Evolutionary conservation across 306 rosid genomes (phyloP).

Genomic region (Acacia crassicarpa): DNA sequence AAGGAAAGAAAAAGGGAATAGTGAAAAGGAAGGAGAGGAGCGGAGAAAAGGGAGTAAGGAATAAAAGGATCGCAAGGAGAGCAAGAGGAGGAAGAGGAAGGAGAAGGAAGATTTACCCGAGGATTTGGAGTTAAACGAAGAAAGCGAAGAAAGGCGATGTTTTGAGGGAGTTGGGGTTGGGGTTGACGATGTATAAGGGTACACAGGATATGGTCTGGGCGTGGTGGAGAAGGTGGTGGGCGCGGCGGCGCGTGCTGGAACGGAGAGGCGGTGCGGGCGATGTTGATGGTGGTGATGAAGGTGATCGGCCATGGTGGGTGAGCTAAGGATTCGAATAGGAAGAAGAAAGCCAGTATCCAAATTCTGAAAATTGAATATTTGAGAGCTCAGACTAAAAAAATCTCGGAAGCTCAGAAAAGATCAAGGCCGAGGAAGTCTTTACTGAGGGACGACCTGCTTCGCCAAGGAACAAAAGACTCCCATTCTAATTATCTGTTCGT

Average conservation of each 20-base stretch:
- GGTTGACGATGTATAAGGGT: slow-evolving; percentile 50
- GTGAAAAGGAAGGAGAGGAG: slow-evolving; percentile 75
- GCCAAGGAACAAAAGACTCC: background rate
- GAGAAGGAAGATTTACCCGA: slow-evolving; percentile 54
- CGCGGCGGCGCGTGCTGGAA: slow-evolving; percentile 56
- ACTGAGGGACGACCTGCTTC: background rate
- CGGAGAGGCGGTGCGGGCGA: slow-evolving; percentile 76
- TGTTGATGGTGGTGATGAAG: slow-evolving; percentile 55
- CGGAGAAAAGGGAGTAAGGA: slow-evolving; percentile 79
- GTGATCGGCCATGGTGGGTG: slow-evolving; percentile 60
- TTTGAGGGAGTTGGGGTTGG: slow-evolving; percentile 77
- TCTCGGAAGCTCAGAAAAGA: background rate
- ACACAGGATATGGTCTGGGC: slow-evolving; percentile 42
- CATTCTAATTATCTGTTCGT: background rate
- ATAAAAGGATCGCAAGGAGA: slow-evolving; percentile 73
- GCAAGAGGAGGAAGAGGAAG: slow-evolving; percentile 63
- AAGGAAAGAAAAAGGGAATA: slow-evolving; percentile 74
- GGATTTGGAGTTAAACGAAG: slow-evolving; percentile 49
- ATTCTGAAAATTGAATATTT: background rate
- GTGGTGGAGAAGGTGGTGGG: slow-evolving; percentile 34
- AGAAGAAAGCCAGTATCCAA: background rate
- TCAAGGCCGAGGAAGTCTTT: background rate
- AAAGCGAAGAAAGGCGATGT: slow-evolving; percentile 47
- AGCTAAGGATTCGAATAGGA: background rate
- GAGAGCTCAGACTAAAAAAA: background rate